Percentiles rank a stretch among this genome's conserved stretches.
Evolutionary conservation across 164 flowering plant species (phyloP).

Genomic region (Pachysandra terminalis): DNA sequence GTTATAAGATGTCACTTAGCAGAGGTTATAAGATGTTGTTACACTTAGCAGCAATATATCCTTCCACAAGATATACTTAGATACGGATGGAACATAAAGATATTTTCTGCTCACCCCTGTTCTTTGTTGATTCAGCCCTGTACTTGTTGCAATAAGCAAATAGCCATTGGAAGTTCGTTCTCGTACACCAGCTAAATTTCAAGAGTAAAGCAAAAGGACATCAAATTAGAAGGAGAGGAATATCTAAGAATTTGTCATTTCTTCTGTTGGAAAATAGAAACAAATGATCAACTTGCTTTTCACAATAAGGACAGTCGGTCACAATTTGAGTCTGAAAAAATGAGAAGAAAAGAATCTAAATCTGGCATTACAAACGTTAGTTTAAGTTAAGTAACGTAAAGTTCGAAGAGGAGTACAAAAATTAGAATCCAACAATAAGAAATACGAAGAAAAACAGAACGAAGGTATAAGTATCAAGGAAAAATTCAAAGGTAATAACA

Average conservation of each 20-base stretch:
- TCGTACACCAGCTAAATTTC: conserved; percentile 53
- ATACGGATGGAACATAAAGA: background rate
- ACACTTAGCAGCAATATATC: background rate
- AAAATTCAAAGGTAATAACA: no score
- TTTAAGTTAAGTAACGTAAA: no score
- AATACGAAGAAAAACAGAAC: no score
- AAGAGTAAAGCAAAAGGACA: background rate
- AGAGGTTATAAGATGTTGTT: no score
- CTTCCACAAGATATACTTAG: background rate
- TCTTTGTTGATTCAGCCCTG: conserved; percentile 96
- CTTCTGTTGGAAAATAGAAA: background rate
- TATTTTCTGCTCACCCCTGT: no score
- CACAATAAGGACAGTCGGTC: no score
- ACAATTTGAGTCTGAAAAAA: no score
- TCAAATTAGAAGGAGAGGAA: background rate
- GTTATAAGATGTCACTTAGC: background rate
- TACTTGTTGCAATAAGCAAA: conserved; percentile 94
- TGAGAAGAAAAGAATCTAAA: no score
- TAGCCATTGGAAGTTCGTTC: conserved; percentile 78
- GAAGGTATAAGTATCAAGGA: no score
- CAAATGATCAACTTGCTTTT: background rate
- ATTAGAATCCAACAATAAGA: no score
- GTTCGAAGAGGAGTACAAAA: no score
- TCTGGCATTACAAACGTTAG: no score
- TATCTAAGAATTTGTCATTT: background rate